Conservation (phyloP, 306 rosid species). For the Inga leiocalycina region DNA sequence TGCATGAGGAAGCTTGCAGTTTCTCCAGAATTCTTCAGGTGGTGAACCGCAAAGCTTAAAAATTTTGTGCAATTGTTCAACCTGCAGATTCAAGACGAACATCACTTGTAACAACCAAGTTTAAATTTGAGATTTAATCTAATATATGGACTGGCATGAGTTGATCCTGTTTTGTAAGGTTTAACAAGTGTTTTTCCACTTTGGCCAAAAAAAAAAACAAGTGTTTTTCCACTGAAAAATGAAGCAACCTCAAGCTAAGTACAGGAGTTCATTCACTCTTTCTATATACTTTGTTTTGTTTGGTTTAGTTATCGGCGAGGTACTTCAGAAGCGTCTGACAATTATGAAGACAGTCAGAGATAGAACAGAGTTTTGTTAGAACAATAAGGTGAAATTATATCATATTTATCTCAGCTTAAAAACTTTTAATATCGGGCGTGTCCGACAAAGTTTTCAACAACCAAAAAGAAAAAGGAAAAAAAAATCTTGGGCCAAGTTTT, state of each 20-base stretch:
- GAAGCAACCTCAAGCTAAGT: constrained; percentile 9
- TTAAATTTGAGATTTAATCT: background rate
- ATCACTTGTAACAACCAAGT: constrained; percentile 10
- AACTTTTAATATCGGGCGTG: background rate
- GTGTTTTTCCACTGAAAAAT: background rate
- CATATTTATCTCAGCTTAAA: background rate
- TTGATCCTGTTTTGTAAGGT: background rate
- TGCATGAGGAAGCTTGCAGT: constrained; percentile 79
- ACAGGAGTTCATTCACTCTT: background rate
- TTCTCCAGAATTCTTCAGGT: constrained; percentile 87
- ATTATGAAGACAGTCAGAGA: background rate
- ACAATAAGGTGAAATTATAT: background rate
- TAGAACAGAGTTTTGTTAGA: background rate
- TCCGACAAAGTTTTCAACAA: constrained; percentile 3
- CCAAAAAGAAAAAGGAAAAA: background rate
- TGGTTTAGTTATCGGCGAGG: background rate
- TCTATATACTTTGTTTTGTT: background rate
- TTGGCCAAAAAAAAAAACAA: too few species aligned
- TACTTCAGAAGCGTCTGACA: background rate
- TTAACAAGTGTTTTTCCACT: background rate
- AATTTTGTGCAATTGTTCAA: constrained; percentile 93
- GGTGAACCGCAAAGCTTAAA: constrained; percentile 97
- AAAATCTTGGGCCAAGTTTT: background rate
- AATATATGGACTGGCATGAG: background rate
- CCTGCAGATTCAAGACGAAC: constrained; percentile 47